phyloP scores from a whole-genome alignment of 495 filamentous ascomycete genomes.

The Apodospora peruviana region DNA sequence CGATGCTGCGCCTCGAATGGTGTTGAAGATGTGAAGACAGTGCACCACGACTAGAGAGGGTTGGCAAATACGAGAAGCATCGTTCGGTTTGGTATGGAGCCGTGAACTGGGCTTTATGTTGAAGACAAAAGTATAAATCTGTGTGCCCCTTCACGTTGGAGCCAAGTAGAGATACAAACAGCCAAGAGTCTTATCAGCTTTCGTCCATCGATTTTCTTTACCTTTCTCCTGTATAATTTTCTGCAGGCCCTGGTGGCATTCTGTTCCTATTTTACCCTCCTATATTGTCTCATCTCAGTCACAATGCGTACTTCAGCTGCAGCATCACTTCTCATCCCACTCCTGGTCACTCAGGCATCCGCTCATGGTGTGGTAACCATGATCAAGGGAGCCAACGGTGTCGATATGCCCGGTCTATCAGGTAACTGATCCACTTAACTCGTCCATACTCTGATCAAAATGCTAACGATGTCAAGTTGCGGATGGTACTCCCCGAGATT shows the following conservation, averaged over 20 bases:
- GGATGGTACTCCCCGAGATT: slow-evolving; percentile 55
- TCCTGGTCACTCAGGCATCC: slow-evolving; percentile 23
- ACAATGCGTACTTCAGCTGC: slow-evolving; percentile 31
- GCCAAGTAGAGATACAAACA: not conserved
- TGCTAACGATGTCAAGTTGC: slow-evolving; percentile 37
- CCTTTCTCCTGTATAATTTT: not conserved
- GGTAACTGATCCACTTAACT: slow-evolving; percentile 19
- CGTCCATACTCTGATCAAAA: slow-evolving; percentile 4
- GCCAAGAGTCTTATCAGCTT: not conserved
- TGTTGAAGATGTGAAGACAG: not conserved
- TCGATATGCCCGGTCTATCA: slow-evolving; percentile 48
- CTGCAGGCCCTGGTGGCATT: not conserved
- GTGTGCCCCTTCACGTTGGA: not conserved
- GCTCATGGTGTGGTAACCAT: slow-evolving; percentile 47
- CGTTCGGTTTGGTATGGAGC: not conserved
- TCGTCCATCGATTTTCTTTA: not conserved
- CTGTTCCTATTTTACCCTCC: not conserved
- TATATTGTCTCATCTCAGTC: slow-evolving; percentile 2
- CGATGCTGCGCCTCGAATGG: not conserved
- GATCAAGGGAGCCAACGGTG: slow-evolving; percentile 48
- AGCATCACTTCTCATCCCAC: slow-evolving; percentile 17
- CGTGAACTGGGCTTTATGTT: not conserved
- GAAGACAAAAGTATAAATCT: not conserved
- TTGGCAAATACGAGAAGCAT: no score
- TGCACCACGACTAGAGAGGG: no score